These are phyloP conservation scores for Usnea hakonensis DNA, from an alignment of 495 filamentous ascomycete species.

Conservation along the genomic window DNA sequence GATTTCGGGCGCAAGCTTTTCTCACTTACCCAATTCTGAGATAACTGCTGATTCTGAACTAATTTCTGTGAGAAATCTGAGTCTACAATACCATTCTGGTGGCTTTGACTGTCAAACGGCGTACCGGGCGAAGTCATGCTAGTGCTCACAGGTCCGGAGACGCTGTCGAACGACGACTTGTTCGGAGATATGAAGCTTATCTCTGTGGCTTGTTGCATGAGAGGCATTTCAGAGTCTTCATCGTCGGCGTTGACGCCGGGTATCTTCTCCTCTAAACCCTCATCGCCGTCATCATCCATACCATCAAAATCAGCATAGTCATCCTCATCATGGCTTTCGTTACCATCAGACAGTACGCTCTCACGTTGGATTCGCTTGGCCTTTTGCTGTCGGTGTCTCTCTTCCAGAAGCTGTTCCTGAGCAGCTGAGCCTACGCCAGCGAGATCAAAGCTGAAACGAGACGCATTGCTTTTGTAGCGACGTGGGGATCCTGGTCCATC, in stretches of 20 bases:
- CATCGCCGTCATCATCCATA: constrained; percentile 62
- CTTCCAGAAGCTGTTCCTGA: constrained; percentile 78
- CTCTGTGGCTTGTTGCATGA: constrained; percentile 44
- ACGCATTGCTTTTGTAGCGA: constrained; percentile 80
- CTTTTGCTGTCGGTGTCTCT: constrained; percentile 64
- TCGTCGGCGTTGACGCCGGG: constrained; percentile 65
- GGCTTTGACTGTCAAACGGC: constrained; percentile 45
- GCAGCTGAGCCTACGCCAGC: constrained; percentile 62
- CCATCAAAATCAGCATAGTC: constrained; percentile 48
- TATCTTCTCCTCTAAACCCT: constrained; percentile 67
- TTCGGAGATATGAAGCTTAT: constrained; percentile 48
- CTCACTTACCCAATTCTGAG: constrained; percentile 8
- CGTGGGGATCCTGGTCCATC: constrained; percentile 46
- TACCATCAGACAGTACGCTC: constrained; percentile 36
- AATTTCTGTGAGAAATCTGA: constrained; percentile 14
- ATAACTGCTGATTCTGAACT: background rate
- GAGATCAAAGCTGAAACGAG: constrained; percentile 89
- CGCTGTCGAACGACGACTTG: constrained; percentile 37
- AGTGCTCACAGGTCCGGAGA: constrained; percentile 34
- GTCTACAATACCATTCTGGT: constrained; percentile 40
- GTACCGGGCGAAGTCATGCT: constrained; percentile 38
- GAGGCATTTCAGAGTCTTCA: constrained; percentile 20
- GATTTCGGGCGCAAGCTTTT: constrained; percentile 2
- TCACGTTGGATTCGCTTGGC: constrained; percentile 42
- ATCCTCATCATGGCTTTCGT: constrained; percentile 59